Base-by-base conservation (phyloP, 495 filamentous ascomycete genomes). In the Tuber calosporum region DNA sequence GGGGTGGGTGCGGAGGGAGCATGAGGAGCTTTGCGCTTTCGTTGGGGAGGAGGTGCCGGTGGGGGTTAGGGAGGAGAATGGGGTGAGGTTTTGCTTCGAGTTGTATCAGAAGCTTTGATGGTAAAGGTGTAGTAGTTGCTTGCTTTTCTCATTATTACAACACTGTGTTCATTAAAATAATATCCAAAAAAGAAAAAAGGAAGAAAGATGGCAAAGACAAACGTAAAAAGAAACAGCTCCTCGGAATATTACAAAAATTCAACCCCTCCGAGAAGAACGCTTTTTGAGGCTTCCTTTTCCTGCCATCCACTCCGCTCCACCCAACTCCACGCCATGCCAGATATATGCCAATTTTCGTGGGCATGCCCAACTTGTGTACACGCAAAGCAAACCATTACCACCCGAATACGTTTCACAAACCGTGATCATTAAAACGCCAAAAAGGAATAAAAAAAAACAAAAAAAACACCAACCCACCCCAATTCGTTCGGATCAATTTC, bases 81-180 rank as follows among this genome's bases (percentile, higher is more conserved):
- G 85, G 34, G 86, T 87, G 38, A 78, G 78, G 80, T 92, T 88
- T 82, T 85, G 88, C 79, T 91, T 88, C 83, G 85, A 91, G 83
- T 86, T 90, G 85, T 90, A 88, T 86, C 86, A 86, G 83, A 85
- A 82, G 83, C 79, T 77, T 73, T 82, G 42, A 69, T 81, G 73
- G 70, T 34, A 20, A 20, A 15, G 42, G 42, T 69, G 42, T 7
- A 36, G 30, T 43, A 69, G 26, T 70, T 36, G 41, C 36, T 48
- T 36, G 38, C 15, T 73, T 40, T 36, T 38, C 41, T 53, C 43
- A 70, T 48, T n/a, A 70, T 42, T 70, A 58, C 19, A 53, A 48
- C 38, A 26, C n/a, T 53, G 53, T 45, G 42, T 26, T 37, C 20
- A 62, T 62, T 62, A 62, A 30, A 62, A 26, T 34, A 26, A 62